Percentiles rank a stretch among this genome's conserved stretches.
phyloP scores from a whole-genome alignment of 2,329 filamentous ascomycete species.

The Fusarium longipes region DNA sequence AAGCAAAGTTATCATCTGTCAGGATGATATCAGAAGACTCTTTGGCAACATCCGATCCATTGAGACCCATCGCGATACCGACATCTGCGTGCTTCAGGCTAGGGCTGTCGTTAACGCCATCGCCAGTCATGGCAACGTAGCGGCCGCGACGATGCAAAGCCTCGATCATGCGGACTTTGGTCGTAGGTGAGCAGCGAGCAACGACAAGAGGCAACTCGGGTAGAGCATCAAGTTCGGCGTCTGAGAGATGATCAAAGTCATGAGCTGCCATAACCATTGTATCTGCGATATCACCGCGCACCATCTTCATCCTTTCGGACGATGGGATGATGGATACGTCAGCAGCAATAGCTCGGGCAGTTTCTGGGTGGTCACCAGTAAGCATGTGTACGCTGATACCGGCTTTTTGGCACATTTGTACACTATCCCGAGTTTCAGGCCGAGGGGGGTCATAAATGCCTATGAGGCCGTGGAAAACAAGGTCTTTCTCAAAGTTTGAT shows the following conservation, averaged over 20 bases:
- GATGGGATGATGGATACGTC: conserved; percentile 69
- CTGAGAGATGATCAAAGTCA: conserved; percentile 71
- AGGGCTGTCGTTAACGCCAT: conserved; percentile 77
- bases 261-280: conserved; percentile 71
- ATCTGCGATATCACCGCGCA: conserved; percentile 63
- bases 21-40: conserved; percentile 73
- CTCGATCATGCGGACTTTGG: conserved; percentile 80
- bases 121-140: conserved; percentile 76
- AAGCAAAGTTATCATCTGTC: conserved; percentile 74
- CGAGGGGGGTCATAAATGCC: conserved; percentile 77
- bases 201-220: conserved; percentile 74
- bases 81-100: conserved; percentile 75
- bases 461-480: conserved; percentile 72
- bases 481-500: conserved; percentile 59
- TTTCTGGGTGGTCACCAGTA: conserved; percentile 72
- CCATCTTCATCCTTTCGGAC: conserved; percentile 49
- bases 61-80: conserved; percentile 74
- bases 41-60: conserved; percentile 76
- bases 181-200: conserved; percentile 75
- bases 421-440: conserved; percentile 66
- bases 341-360: conserved; percentile 68
- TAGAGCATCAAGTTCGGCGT: conserved; percentile 71
- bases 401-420: conserved; percentile 66
- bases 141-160: conserved; percentile 72
- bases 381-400: conserved; percentile 74